A percentile compares a stretch with the other conserved stretches of the same genome.
phyloP scores from a whole-genome alignment of 2,329 filamentous ascomycete genomes.

The Pyricularia grisea region DNA sequence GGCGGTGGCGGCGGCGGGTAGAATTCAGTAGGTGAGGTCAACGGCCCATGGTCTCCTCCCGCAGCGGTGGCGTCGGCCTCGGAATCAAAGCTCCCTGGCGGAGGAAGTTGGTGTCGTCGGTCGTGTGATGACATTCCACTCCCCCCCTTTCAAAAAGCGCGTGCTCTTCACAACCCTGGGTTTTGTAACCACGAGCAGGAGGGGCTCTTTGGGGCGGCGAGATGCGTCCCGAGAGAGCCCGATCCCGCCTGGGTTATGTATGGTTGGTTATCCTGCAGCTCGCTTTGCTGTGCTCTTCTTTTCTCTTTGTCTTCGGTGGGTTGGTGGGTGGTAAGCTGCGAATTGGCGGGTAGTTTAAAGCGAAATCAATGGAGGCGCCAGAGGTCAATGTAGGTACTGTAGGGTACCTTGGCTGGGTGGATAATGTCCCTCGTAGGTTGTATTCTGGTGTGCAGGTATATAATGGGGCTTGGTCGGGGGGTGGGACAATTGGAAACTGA shows the following conservation, averaged over 20 bases:
- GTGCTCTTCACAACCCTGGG: neutral
- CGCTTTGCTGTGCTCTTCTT: neutral
- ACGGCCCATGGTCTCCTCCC: neutral
- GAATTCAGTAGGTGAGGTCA: constrained; percentile 1
- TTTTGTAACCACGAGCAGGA: neutral
- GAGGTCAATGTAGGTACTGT: neutral
- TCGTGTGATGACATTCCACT: constrained; percentile 3
- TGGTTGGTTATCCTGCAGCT: neutral
- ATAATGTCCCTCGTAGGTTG: neutral
- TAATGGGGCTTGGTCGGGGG: neutral
- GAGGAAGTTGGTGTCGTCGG: constrained; percentile 1
- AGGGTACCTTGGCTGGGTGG: neutral
- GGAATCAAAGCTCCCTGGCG: neutral
- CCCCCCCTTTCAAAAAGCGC: neutral
- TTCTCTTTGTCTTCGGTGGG: neutral
- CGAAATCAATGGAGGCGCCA: neutral
- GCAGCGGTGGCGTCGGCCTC: neutral
- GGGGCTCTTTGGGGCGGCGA: neutral
- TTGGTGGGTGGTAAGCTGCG: neutral
- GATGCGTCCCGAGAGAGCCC: neutral
- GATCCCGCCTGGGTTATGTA: neutral
- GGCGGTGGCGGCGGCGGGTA: neutral
- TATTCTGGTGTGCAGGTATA: neutral
- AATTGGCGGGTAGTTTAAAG: neutral
- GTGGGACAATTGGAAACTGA: neutral